A percentile compares a stretch with the other conserved stretches of the same genome.
Conservation (phyloP, 164 flowering plant species). For the Tetrastigma voinierianum region DNA sequence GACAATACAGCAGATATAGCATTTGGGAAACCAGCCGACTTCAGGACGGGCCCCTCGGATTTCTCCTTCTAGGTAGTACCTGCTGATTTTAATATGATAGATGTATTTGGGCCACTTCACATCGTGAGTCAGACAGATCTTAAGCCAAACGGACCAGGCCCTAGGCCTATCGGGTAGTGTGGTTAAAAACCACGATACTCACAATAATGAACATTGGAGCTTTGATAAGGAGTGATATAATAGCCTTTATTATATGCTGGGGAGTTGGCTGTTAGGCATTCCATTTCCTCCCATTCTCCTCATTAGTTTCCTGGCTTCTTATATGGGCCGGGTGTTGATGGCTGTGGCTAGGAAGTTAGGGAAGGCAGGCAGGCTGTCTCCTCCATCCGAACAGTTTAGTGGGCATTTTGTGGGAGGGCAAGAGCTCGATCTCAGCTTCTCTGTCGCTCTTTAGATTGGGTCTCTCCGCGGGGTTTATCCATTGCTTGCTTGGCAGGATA, state of each 20-base stretch:
- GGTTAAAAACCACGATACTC: no score
- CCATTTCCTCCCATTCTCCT: constrained; percentile 60
- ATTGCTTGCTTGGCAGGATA: constrained; percentile 79
- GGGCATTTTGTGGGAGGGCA: constrained; percentile 76
- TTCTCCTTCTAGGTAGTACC: no score
- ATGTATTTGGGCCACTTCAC: no score
- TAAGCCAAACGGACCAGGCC: no score
- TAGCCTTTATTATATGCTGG: constrained; percentile 51
- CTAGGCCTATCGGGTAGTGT: no score
- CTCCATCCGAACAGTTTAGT: constrained; percentile 77
- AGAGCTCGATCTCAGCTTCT: constrained; percentile 54
- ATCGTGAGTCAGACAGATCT: no score
- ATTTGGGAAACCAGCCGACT: no score
- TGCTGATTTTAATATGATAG: no score
- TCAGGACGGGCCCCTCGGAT: no score
- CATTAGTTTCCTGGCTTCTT: constrained; percentile 79
- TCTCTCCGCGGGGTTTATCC: constrained; percentile 65
- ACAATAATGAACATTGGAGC: constrained; percentile 62
- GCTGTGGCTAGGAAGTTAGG: constrained; percentile 49
- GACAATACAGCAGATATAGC: no score
- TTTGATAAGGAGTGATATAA: constrained; percentile 59
- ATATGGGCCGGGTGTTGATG: constrained; percentile 67
- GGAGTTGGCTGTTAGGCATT: constrained; percentile 72
- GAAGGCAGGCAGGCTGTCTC: constrained; percentile 83
- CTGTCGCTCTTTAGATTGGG: constrained; percentile 67